phyloP scores from a whole-genome alignment of 495 filamentous ascomycete genomes.

The Xylaria telfairii region DNA sequence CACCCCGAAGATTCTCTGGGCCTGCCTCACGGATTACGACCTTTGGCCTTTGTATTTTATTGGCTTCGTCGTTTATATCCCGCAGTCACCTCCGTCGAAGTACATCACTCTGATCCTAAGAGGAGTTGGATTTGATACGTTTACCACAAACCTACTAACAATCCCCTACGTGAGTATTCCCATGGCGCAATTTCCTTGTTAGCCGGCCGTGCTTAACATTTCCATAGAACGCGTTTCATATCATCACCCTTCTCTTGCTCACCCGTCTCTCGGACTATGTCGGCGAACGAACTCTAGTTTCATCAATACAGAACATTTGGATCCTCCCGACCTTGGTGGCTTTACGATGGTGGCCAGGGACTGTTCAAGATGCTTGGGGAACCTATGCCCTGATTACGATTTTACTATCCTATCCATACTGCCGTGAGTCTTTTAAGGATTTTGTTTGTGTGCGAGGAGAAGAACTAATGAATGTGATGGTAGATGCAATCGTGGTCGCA shows the following conservation, averaged over 20 bases:
- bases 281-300: constrained; percentile 63
- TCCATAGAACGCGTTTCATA: constrained; percentile 51
- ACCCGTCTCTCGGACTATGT: constrained; percentile 66
- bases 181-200: not conserved
- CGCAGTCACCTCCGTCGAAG: constrained; percentile 56
- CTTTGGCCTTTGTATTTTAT: constrained; percentile 76
- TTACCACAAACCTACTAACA: constrained; percentile 71
- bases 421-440: constrained; percentile 31
- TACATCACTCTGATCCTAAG: constrained; percentile 72
- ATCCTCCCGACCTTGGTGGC: constrained; percentile 62
- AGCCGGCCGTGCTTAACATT: constrained; percentile 16
- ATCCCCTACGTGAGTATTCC: constrained; percentile 56
- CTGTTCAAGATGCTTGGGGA: constrained; percentile 52
- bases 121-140: constrained; percentile 67
- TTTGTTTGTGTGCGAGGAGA: too few relatives aligned
- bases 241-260: constrained; percentile 53
- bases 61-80: constrained; percentile 65
- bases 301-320: constrained; percentile 62
- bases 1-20: constrained; percentile 62
- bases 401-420: constrained; percentile 53
- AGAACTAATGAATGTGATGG: not conserved
- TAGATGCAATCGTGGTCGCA: constrained; percentile 66
- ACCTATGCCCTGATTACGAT: constrained; percentile 61
- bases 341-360: constrained; percentile 47
- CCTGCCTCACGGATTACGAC: constrained; percentile 70